Evolutionary conservation across 1,284 basidiomycete species (phyloP).

Genomic region (Ustilago sp.): DNA sequence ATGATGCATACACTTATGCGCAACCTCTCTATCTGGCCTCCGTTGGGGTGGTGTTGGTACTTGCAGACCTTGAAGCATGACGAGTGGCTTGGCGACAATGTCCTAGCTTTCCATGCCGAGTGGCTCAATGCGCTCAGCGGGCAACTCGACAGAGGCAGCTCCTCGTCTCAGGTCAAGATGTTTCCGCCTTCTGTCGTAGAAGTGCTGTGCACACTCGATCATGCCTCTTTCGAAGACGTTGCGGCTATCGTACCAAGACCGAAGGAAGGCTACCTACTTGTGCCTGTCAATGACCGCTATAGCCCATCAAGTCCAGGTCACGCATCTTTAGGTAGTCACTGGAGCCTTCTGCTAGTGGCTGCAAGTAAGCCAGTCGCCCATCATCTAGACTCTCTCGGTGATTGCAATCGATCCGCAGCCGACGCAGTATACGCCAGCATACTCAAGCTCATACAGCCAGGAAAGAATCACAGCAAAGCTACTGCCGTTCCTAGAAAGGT

Average conservation of each 20-base stretch:
- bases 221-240: constrained; percentile 14
- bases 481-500: constrained; percentile 12
- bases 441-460: constrained; percentile 21
- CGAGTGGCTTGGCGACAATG: constrained; percentile 50
- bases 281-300: constrained; percentile 49
- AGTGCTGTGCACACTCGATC: constrained; percentile 33
- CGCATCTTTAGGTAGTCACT: constrained; percentile 30
- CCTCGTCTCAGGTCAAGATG: constrained; percentile 28
- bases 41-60: background rate
- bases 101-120: constrained; percentile 47
- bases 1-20: background rate
- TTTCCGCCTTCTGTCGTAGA: constrained; percentile 45
- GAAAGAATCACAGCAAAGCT: background rate
- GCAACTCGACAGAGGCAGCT: constrained; percentile 6
- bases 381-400: constrained; percentile 47
- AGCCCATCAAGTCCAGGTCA: constrained; percentile 18
- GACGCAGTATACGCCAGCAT: constrained; percentile 22
- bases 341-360: constrained; percentile 40
- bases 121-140: constrained; percentile 35
- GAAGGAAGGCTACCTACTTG: constrained; percentile 22
- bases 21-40: background rate
- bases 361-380: constrained; percentile 11
- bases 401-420: constrained; percentile 39
- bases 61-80: constrained; percentile 33
- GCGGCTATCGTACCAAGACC: constrained; percentile 31